Conservation (phyloP, 208 protist genomes). For the Leishmania amazonensis region DNA sequence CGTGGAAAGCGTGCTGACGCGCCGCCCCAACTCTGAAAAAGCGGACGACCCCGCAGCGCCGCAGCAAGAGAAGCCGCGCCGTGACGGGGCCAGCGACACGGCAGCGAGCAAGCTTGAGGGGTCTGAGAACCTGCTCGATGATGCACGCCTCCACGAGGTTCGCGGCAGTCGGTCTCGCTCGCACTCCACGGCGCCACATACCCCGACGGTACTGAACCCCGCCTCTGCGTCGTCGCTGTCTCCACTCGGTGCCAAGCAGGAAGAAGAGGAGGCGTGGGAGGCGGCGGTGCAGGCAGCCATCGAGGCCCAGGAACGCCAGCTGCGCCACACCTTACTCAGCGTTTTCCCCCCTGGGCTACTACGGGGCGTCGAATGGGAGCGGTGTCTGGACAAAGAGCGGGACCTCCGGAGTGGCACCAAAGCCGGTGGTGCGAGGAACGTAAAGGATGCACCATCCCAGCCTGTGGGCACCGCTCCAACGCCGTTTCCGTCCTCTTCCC, state of each 20-base stretch:
- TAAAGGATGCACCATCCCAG: not conserved
- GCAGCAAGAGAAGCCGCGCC: not conserved
- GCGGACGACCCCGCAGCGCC: not conserved
- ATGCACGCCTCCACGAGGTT: not conserved
- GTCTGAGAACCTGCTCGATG: not conserved
- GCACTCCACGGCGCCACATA: constrained; percentile 3
- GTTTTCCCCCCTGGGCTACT: constrained; percentile 28
- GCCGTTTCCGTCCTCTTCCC: not conserved
- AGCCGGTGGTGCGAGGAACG: not conserved
- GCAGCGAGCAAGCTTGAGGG: not conserved
- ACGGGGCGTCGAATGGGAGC: not conserved
- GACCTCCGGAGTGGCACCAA: not conserved
- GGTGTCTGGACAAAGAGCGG: not conserved
- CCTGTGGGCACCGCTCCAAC: not conserved
- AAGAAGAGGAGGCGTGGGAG: constrained; percentile 9
- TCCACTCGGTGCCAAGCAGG: not conserved
- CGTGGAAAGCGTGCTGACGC: constrained; percentile 4
- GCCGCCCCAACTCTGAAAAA: constrained; percentile 4
- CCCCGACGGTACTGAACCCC: not conserved
- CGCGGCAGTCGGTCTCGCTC: constrained; percentile 7
- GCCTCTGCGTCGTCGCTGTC: not conserved
- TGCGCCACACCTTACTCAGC: constrained; percentile 34
- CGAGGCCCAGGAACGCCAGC: constrained; percentile 24
- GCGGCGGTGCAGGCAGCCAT: constrained; percentile 7
- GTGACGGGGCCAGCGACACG: not conserved